Conservation (phyloP, 2,329 filamentous ascomycete species). For the Chaetomiaceae sp. region DNA sequence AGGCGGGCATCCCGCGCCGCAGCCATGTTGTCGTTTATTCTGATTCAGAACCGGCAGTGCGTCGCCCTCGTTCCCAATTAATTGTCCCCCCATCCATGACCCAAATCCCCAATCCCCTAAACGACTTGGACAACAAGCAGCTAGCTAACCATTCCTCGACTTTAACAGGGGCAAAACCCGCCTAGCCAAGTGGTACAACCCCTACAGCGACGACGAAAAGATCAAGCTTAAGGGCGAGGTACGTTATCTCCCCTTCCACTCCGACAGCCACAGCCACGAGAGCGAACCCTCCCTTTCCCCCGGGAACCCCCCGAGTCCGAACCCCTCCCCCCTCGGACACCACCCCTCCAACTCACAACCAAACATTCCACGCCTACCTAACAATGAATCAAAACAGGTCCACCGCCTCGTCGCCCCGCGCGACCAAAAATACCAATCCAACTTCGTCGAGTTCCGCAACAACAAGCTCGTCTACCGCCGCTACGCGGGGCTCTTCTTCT, state of each 20-base stretch:
- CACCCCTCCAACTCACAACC: too few relatives aligned
- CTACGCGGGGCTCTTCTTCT: constrained; percentile 98
- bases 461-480: constrained; percentile 97
- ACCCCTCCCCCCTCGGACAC: too few relatives aligned
- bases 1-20: constrained; percentile 11
- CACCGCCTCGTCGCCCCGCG: constrained; percentile 96
- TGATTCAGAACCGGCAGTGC: constrained; percentile 86
- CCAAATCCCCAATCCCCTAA: constrained; percentile 5
- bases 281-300: too few relatives aligned
- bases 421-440: constrained; percentile 99
- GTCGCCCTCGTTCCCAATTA: constrained; percentile 12
- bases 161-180: constrained; percentile 90
- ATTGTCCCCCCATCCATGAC: background rate
- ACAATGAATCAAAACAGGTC: constrained; percentile 55
- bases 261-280: too few relatives aligned
- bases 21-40: constrained; percentile 73
- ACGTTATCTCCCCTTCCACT: constrained; percentile 29
- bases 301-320: too few relatives aligned
- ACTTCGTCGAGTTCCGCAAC: constrained; percentile 94
- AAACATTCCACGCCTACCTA: background rate
- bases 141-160: too few relatives aligned
- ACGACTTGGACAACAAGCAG: too few relatives aligned
- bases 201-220: constrained; percentile 98
- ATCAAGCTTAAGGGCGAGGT: constrained; percentile 98
- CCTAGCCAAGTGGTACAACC: constrained; percentile 97